Evolutionary conservation across 192 early-diverging fungal genomes (phyloP), one percentile per base, ranked within the genome.

Genomic region (Umbelopsis sp.): DNA sequence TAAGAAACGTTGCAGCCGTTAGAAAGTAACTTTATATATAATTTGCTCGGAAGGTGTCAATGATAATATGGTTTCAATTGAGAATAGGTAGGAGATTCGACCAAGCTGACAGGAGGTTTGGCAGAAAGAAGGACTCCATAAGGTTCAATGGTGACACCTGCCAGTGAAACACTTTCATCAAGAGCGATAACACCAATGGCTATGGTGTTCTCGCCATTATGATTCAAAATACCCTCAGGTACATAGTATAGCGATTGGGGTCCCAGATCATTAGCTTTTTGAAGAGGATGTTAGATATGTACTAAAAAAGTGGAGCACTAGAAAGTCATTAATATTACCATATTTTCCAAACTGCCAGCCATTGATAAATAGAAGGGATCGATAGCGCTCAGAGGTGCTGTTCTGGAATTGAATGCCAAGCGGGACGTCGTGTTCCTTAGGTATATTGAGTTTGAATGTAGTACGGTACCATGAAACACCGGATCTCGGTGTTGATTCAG

Each of bases 261-360:
- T 25, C 66, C 66, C 44, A 66, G 21, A 18, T 44, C 64, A 33
- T 66, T 66, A 66, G 64, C 64, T 66, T 15, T 16, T 44, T 7
- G 10, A 15, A 46, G 3, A 22, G 20, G 35, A 10, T 51, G 9
- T 51, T 6, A 51, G 50, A 7, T 9, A 25, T 8, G 4, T 51
- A 13, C 6, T 10, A 0, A 1, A 25, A 8, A 15, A 65, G 21
- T 30, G 1, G 15, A 27, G 6, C 6, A 44, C 16, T 8, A 15
- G 3, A 41, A 41, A 41, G 37, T 6, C 37, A 41, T 41, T 41
- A 6, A 1, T 41, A 20, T 68, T 68, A 68, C 67, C 67, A 50
- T 49, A 68, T 47, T 48, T 47, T 21, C 68, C 68, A 33, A 69
- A 52, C 50, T 69, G 68, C 68, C 68, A 69, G 16, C 68, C 68